phyloP scores from a whole-genome alignment of 345 rosid genomes.

The Eucalyptus dawsonii region DNA sequence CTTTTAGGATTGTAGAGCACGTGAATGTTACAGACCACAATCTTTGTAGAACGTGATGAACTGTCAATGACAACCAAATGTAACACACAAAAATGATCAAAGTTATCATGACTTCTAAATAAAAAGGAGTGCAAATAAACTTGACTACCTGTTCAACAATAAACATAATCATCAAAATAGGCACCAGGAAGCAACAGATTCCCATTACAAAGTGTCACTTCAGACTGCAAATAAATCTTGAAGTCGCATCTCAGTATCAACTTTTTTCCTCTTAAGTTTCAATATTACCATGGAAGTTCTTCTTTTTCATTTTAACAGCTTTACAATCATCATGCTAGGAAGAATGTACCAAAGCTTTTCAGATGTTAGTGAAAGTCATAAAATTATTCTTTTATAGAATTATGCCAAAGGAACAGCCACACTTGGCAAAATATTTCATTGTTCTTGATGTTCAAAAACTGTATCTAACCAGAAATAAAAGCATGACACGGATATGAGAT shows the following conservation, averaged over 20 bases:
- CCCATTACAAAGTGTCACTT: neutral
- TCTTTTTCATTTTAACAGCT: neutral
- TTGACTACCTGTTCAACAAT: neutral
- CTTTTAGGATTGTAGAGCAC: slow-evolving; percentile 89
- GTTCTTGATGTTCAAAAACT: neutral
- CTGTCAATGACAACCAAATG: slow-evolving; percentile 21
- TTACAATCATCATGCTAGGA: neutral
- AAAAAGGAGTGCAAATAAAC: neutral
- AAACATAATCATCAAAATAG: neutral
- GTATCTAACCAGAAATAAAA: neutral
- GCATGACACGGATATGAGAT: neutral
- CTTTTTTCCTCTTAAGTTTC: neutral
- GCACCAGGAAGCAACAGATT: neutral
- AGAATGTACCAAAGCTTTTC: neutral
- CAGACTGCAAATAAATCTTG: neutral
- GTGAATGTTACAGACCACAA: slow-evolving; percentile 82
- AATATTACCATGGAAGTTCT: neutral
- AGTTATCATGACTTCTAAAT: neutral
- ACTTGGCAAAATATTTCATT: neutral
- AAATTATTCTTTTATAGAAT: neutral
- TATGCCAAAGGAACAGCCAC: neutral
- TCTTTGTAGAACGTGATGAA: slow-evolving; percentile 26
- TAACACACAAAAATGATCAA: neutral
- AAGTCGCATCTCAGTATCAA: neutral
- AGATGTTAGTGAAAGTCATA: neutral